Base-by-base conservation (phyloP, 345 rosid genomes). In the Lepidium sativum region DNA sequence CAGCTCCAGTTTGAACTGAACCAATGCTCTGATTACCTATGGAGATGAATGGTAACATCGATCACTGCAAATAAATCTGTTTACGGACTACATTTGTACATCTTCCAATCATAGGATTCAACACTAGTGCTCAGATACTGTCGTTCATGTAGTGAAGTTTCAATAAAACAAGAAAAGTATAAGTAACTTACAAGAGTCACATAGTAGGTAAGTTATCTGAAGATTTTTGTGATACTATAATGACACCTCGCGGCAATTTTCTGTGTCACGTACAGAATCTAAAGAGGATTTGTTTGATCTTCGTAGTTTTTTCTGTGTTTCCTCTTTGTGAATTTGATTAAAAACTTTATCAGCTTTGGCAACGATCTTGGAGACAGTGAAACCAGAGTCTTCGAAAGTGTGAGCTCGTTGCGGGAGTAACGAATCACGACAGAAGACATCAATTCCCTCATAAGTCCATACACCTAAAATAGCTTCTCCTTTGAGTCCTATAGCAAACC, bases 371-470 rank as follows among this genome's bases (percentile, higher is more conserved):
- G 99, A 94, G 63, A 86, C 91, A 0, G 92, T 83, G 79, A 90
- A 94, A 23, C 99, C 97, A 5, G 84, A 79, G 60, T 82, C 87
- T 80, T 94, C 95, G 27, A 94, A 94, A 64, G 55, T 54, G 55
- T 74, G 75, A 8, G 96, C 82, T 57, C 96, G 80, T 72, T 74
- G 72, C 17, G 97, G 86, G 70, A 90, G 76, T 62, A 90, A 54
- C n/a, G 97, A 76, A 74, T 83, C 87, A 20, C 96, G 84, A 29
- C 83, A 76, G 39, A 86, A 69, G 31, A 90, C 75, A 55, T 86
- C 92, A 9, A 94, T 79, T 63, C 92, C 95, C 11, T 86, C 91
- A 38, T 94, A 79, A 35, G 92, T 88, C 99, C 99, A 90, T 56
- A 79, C 86, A 13, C 97, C 82, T 70, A 94, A 27, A 8, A 68